Base-by-base conservation (phyloP, 768 basidiomycete species). In the Tylopilus sp. region DNA sequence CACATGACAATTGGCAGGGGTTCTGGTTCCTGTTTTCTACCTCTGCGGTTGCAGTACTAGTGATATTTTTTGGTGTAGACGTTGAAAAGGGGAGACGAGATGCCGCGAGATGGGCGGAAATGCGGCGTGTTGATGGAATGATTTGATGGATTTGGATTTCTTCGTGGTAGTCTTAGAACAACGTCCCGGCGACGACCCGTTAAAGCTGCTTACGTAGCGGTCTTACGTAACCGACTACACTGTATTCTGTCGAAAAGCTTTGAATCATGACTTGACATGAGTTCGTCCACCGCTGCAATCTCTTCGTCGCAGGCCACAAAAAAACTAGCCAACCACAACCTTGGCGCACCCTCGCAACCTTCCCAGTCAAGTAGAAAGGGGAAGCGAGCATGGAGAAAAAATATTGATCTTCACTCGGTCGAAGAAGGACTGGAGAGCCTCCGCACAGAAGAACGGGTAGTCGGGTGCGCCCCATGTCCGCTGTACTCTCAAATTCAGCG, bases 341-440 rank as follows among this genome's bases (percentile, higher is more conserved):
- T 66, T 4, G 63, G 67, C 3, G 67, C 63, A 3, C 68, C 68
- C 26, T 59, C 67, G 4, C 68, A 68, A 28, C 58, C 55, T n/a
- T 58, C 48, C 12, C 92, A 95, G 67, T 68, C 82, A 0, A 89
- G 86, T 60, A 74, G 93, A 51, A 95, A 92, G 68, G 91, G 92
- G n/a, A 95, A 95, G 68, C 82, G 81, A 50, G 83, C 93, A 42
- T 95, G 94, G 94, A 72, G 94, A 65, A 95, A 97, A 73, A 91
- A 97, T 68, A 85, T 95, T 47, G 84, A 95, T 65, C 79, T 95
- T 44, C 79, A 81, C 22, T 83, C 83, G 44, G 83, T 94, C 18
- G 92, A 95, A 60, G 73, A 76, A 42, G 83, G 81, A 3, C 62
- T 95, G 56, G 93, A 95, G 67, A 79, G 74, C 51, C 72, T 89